These are phyloP conservation scores for Suillus tomentosus DNA, from an alignment of 768 basidiomycete genomes.

Conservation along the genomic window DNA sequence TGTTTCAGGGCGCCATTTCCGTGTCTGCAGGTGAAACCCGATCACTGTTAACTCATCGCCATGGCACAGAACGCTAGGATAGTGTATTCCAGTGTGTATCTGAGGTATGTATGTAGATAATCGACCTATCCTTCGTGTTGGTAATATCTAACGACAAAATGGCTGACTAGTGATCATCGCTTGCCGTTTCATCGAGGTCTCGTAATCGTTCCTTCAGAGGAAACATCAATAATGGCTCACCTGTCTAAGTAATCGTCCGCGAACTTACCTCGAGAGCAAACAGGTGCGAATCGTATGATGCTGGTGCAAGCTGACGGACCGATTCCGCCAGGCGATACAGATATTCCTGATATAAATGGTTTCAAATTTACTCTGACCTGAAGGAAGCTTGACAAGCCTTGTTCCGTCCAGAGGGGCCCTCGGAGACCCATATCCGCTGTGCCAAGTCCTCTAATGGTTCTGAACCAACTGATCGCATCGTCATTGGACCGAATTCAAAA, in stretches of 20 bases:
- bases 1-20: neutral
- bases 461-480: conserved; percentile 62
- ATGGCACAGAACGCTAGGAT: neutral
- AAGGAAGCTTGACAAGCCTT: conserved; percentile 49
- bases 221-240: neutral
- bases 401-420: conserved; percentile 89
- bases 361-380: neutral
- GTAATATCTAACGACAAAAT: neutral
- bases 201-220: neutral
- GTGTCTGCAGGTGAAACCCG: neutral
- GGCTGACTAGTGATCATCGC: neutral
- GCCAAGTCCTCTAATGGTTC: conserved; percentile 76
- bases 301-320: conserved; percentile 71
- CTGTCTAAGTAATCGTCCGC: neutral
- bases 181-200: neutral
- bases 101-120: conserved; percentile 1
- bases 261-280: conserved; percentile 69
- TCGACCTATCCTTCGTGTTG: no score
- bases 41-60: neutral
- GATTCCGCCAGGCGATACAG: conserved; percentile 76
- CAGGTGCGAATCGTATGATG: conserved; percentile 75
- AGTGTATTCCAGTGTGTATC: neutral
- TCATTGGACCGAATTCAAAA: neutral
- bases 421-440: conserved; percentile 66
- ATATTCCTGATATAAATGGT: conserved; percentile 64